Base-by-base conservation (phyloP, 768 basidiomycete species). In the Neoboletus magnificus region DNA sequence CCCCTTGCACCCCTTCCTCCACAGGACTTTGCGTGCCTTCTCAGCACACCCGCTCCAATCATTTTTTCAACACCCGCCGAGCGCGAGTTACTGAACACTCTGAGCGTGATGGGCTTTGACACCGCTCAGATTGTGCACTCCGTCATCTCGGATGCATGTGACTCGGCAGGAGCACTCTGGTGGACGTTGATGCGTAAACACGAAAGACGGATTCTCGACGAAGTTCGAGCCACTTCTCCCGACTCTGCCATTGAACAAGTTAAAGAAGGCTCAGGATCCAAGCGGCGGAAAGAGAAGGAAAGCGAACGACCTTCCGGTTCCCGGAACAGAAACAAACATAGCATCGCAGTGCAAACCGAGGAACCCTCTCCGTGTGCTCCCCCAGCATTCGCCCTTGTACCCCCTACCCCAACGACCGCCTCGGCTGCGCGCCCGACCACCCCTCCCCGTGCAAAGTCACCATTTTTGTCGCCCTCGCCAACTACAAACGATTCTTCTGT, bases 81-180 rank as follows among this genome's bases (percentile, higher is more conserved):
- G 67, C 82, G 91, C 41, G 80, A 88, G 20, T 75, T 98, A 15
- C 75, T 99, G 29, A 90, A 90, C 57, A 77, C 74, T 3, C 76
- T 99, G 41, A 85, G 86, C 54, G 63, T 71, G 25, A 75, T 97
- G 6, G 96, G 97, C 0, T 85, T 99, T 57, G 97, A 98, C 71
- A 91, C 89, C 0, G 92, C 90, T 16, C 96, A 99, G 73, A 87
- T 98, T 48, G 87, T 88, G n/a, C 95, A 98, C 68, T 92, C 89
- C 0, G 97, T 98, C 13, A 77, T 90, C 44, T 86, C 81, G 29
- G 85, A 98, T 71, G 96, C 96, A 1, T 99, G 96, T 65, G 96
- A 99, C 71, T 82, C 90, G 0, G 81, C 89, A 13, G 89, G 93
- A 10, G 92, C 95, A 1, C 73, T 92, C 9, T 99, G 95, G 95